Conservation (phyloP, 2,329 filamentous ascomycete species). For the Sarocladiaceae sp. region DNA sequence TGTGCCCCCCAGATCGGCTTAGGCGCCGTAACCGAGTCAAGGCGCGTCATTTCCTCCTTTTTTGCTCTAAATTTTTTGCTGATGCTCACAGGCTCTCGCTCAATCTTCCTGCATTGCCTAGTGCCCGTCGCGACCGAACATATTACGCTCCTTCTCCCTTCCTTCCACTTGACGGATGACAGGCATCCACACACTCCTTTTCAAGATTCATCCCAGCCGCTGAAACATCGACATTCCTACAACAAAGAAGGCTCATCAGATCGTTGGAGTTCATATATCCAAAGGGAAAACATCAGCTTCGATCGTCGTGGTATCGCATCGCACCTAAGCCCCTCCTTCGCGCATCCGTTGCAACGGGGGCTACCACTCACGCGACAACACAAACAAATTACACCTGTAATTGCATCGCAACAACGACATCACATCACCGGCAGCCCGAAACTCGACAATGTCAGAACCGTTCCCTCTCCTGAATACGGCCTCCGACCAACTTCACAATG, state of each 20-base stretch:
- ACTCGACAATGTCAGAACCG: slow-evolving; percentile 42
- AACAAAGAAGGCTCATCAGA: no score
- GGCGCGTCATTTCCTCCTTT: slow-evolving; percentile 9
- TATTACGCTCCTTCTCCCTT: no score
- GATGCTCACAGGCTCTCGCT: neutral
- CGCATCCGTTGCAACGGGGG: slow-evolving; percentile 2
- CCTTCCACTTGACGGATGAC: neutral
- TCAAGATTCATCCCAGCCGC: neutral
- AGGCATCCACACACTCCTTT: neutral
- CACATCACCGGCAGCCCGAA: neutral
- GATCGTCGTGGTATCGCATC: no score
- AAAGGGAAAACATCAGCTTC: no score
- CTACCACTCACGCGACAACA: slow-evolving; percentile 4
- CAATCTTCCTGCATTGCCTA: neutral
- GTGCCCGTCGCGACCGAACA: neutral
- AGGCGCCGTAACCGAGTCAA: neutral
- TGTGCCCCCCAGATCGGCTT: no score
- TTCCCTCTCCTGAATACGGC: slow-evolving; percentile 51
- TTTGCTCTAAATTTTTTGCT: neutral
- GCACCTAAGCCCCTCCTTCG: neutral
- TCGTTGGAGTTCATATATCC: no score
- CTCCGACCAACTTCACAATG: slow-evolving; percentile 43
- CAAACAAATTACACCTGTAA: no score
- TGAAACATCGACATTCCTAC: no score
- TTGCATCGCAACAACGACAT: neutral